Percentiles rank a stretch among this genome's conserved stretches.
These are phyloP conservation scores for Thecaphora thlaspeos DNA, from an alignment of 1,284 basidiomycete species.

Conservation along the genomic window DNA sequence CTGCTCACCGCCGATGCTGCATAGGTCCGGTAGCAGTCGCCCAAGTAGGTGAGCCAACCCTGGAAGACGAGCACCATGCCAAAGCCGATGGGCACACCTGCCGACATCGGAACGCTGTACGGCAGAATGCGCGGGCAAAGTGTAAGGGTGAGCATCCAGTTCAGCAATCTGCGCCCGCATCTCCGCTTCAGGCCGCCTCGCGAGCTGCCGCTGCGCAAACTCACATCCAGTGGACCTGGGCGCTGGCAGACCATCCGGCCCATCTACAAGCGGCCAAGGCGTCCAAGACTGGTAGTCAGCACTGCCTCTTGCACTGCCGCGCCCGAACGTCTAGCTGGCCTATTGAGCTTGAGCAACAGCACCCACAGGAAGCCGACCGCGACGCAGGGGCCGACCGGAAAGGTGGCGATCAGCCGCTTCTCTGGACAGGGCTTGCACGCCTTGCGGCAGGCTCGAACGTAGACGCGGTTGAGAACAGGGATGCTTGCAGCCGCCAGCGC, in stretches of 20 bases:
- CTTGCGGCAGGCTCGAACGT: slow-evolving; percentile 1
- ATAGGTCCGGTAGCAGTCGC: slow-evolving; percentile 29
- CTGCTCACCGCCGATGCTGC: slow-evolving; percentile 30
- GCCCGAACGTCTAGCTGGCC: too few species aligned
- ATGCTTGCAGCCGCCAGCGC: slow-evolving; percentile 8
- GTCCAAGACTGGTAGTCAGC: neutral
- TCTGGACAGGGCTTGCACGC: slow-evolving; percentile 8
- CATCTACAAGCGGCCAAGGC: slow-evolving; percentile 5
- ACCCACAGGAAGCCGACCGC: slow-evolving; percentile 26
- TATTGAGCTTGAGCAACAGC: too few species aligned
- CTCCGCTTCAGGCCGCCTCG: too few species aligned
- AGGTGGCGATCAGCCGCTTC: slow-evolving; percentile 13
- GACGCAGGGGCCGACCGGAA: slow-evolving; percentile 19
- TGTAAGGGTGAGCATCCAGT: too few species aligned
- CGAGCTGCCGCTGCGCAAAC: too few species aligned
- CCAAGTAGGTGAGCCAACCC: slow-evolving; percentile 31
- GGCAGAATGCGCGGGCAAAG: too few species aligned
- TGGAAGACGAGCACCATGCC: slow-evolving; percentile 34
- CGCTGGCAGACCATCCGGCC: slow-evolving; percentile 21
- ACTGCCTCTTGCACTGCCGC: too few species aligned
- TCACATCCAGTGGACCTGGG: slow-evolving; percentile 4
- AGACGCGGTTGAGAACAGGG: slow-evolving; percentile 9
- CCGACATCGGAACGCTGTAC: slow-evolving; percentile 20
- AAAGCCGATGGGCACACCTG: slow-evolving; percentile 22
- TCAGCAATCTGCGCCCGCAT: too few species aligned